A percentile compares a stretch with the other conserved stretches of the same genome.
Evolutionary conservation across 2,329 filamentous ascomycete species (phyloP).

Genomic region (Xylaria sp.): DNA sequence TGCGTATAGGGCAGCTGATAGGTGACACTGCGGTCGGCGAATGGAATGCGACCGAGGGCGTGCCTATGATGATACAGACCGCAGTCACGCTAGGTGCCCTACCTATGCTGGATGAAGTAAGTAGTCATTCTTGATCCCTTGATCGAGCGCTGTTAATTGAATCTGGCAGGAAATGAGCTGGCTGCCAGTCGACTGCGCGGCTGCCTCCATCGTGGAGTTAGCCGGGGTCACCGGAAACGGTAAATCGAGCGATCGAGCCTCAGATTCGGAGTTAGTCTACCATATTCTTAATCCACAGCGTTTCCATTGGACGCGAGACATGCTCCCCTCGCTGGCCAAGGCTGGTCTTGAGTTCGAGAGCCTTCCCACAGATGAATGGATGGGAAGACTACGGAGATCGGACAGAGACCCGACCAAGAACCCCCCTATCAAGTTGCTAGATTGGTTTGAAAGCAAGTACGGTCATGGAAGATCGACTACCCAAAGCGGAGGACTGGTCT

Average conservation of each 20-base stretch:
- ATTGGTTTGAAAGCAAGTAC: constrained; percentile 65
- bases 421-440: constrained; percentile 62
- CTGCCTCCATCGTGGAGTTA: constrained; percentile 51
- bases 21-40: constrained; percentile 58
- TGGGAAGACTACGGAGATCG: constrained; percentile 56
- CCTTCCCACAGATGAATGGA: constrained; percentile 58
- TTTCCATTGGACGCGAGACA: constrained; percentile 63
- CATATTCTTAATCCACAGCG: constrained; percentile 63
- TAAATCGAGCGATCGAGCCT: constrained; percentile 20
- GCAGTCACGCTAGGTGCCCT: constrained; percentile 59
- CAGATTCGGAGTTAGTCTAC: constrained; percentile 53
- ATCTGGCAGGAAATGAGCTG: constrained; percentile 42
- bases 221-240: constrained; percentile 39
- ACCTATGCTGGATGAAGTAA: constrained; percentile 55
- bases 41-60: constrained; percentile 62
- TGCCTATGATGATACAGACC: constrained; percentile 60
- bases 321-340: constrained; percentile 61
- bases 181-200: constrained; percentile 55
- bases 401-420: constrained; percentile 62
- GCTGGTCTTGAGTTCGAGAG: constrained; percentile 58
- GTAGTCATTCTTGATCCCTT: constrained; percentile 38
- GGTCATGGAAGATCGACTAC: constrained; percentile 54
- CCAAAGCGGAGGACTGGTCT: constrained; percentile 41
- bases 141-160: constrained; percentile 17
- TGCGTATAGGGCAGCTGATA: constrained; percentile 59